Conservation (phyloP, 2,329 filamentous ascomycete genomes). For the Thermoascus crustaceus region DNA sequence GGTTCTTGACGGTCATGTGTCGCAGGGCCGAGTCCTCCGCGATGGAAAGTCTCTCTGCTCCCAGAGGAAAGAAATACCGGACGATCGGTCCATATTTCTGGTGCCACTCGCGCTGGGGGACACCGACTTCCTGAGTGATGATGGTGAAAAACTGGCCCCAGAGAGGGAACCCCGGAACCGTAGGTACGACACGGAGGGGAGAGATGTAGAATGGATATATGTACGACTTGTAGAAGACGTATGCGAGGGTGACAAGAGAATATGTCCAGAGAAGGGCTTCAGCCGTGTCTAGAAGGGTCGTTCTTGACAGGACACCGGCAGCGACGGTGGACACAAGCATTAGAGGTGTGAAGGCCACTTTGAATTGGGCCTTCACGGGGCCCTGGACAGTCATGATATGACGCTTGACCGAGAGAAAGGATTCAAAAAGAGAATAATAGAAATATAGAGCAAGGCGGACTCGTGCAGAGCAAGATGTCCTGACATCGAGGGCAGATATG, state of each 20-base stretch:
- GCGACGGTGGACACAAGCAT: slow-evolving; percentile 9
- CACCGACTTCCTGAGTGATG: slow-evolving; percentile 35
- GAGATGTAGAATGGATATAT: slow-evolving; percentile 39
- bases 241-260: slow-evolving; percentile 11
- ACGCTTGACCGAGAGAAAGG: not conserved
- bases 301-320: slow-evolving; percentile 8
- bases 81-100: slow-evolving; percentile 34
- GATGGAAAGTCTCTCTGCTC: slow-evolving; percentile 37
- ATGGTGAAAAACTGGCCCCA: slow-evolving; percentile 39
- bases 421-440: not conserved
- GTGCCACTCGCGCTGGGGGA: slow-evolving; percentile 38
- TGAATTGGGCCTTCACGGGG: slow-evolving; percentile 6
- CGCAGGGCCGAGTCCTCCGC: slow-evolving; percentile 39
- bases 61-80: slow-evolving; percentile 41
- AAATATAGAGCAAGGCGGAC: not conserved
- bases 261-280: slow-evolving; percentile 8
- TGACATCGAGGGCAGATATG: no score
- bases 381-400: slow-evolving; percentile 5
- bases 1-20: slow-evolving; percentile 38
- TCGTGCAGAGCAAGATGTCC: no score
- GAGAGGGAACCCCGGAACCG: slow-evolving; percentile 34
- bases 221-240: slow-evolving; percentile 14
- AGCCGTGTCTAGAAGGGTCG: slow-evolving; percentile 6
- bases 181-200: slow-evolving; percentile 36
- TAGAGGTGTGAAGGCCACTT: slow-evolving; percentile 9